Base-by-base conservation (phyloP, 176 grass and related monocot species). In the Lolium rigidum region DNA sequence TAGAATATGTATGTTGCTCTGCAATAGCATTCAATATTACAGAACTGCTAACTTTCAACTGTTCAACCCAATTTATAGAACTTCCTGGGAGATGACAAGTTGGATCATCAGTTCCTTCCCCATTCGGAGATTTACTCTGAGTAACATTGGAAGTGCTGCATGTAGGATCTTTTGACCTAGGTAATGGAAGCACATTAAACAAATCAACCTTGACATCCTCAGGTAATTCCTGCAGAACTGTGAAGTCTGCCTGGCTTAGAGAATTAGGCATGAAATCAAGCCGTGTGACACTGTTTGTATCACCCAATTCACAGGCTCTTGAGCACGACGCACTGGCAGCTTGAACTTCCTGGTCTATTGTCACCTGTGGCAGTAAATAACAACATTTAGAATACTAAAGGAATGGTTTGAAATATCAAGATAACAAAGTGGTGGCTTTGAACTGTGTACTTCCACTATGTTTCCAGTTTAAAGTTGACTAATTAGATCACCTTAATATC, bases 191-290 rank as follows among this genome's bases (percentile, higher is more conserved):
- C 47, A 60, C 62, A 35, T 85, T 76, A 87, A 89, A 76, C 86
- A 95, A 69, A 87, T 92, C 90, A 86, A 80, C 81, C 75, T 79
- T 95, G 41, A 95, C 89, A 80, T 94, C 86, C 16, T 92, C 93
- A n/a, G 93, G 93, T 87, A 95, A 85, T 70, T 95, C 85, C 81
- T 94, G 78, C 22, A 98, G 71, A 82, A 91, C 87, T 20, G 90
- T 89, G 12, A 81, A 46, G 76, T 98, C 90, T 86, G 85, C 75
- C 81, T 98, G 96, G 89, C 90, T 94, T 74, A 92, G 81, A 87
- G 96, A 91, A 79, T 72, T 70, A 78, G 93, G 96, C 90, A 95
- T 91, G 74, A 92, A 80, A 90, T 93, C 89, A 80, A 84, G 52
- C 35, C 85, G 79, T 22, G 62, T 79, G 39, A 57, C 51, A 28